A percentile compares a stretch with the other conserved stretches of the same genome.
Conservation (phyloP, 1,139 yeast species). For the Candida neerlandica region DNA sequence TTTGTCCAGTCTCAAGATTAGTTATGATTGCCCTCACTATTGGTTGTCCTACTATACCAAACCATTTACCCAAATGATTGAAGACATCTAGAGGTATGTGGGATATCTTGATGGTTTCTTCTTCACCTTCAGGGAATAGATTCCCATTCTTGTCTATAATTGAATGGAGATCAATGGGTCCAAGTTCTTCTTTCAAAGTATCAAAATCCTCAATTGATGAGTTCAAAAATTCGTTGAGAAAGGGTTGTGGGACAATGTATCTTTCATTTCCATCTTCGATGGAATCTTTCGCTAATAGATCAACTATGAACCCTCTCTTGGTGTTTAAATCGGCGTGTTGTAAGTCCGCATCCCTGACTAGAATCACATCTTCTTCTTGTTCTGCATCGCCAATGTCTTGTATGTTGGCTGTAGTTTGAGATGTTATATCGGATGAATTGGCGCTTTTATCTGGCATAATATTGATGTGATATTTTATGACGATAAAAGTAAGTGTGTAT, state of each 20-base stretch:
- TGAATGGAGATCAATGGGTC: conserved; percentile 35
- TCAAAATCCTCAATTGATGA: conserved; percentile 26
- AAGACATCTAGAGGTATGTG: conserved; percentile 47
- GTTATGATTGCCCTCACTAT: conserved; percentile 48
- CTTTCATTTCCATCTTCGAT: conserved; percentile 40
- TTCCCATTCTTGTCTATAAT: conserved; percentile 36
- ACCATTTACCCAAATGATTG: conserved; percentile 50
- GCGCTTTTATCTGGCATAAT: conserved; percentile 3
- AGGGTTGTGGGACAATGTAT: conserved; percentile 38
- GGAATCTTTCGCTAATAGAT: conserved; percentile 20
- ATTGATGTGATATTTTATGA: not conserved
- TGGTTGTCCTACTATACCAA: conserved; percentile 51
- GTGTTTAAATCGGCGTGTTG: conserved; percentile 14
- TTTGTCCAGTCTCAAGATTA: conserved; percentile 37
- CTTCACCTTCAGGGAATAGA: conserved; percentile 28
- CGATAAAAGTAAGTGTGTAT: not conserved
- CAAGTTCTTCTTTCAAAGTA: conserved; percentile 29
- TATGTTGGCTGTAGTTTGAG: not conserved
- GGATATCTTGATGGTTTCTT: conserved; percentile 28
- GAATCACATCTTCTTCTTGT: not conserved
- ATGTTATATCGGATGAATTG: not conserved
- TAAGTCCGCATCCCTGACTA: not conserved
- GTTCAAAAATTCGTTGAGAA: conserved; percentile 29
- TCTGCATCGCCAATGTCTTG: not conserved
- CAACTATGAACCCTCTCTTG: conserved; percentile 26